Evolutionary conservation across 345 rosid genomes (phyloP).

Genomic region (Salix arbutifolia): DNA sequence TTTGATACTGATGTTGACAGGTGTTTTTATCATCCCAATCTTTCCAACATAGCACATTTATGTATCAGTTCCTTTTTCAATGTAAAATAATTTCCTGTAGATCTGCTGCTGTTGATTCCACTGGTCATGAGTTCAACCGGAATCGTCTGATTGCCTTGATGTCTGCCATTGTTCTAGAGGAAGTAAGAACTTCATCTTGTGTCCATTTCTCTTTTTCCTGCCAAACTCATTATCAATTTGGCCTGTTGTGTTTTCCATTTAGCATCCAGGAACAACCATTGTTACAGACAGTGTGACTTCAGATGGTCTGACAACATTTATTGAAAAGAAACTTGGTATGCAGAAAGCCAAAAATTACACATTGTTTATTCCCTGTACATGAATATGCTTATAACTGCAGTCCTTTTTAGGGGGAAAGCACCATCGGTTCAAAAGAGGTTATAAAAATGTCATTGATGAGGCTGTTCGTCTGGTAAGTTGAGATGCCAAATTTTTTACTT

Average conservation of each 20-base stretch:
- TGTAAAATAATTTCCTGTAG: constrained; percentile 26
- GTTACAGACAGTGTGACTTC: constrained; percentile 99
- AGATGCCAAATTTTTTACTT: constrained; percentile 1
- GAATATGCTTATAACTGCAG: constrained; percentile 4
- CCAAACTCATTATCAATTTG: background rate
- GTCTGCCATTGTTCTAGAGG: constrained; percentile 93
- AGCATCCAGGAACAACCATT: constrained; percentile 96
- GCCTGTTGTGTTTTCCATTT: background rate
- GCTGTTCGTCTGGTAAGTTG: constrained; percentile 83
- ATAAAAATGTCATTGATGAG: constrained; percentile 95
- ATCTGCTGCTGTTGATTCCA: constrained; percentile 98
- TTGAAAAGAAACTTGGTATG: constrained; percentile 88
- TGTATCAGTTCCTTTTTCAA: background rate
- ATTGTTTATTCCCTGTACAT: constrained; percentile 2
- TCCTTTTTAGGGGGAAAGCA: constrained; percentile 75
- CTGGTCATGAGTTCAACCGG: constrained; percentile 82
- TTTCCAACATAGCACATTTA: background rate
- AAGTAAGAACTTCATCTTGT: constrained; percentile 46
- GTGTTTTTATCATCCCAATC: constrained; percentile 28
- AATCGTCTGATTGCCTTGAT: constrained; percentile 86
- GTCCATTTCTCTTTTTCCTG: background rate
- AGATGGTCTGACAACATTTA: constrained; percentile 82
- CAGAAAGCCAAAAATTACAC: constrained; percentile 4
- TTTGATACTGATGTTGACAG: constrained; percentile 99
- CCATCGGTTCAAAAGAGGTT: constrained; percentile 94